A percentile compares a stretch with the other conserved stretches of the same genome.
phyloP scores from a whole-genome alignment of 768 basidiomycete genomes.

The Coprinellus aureogranulatus region DNA sequence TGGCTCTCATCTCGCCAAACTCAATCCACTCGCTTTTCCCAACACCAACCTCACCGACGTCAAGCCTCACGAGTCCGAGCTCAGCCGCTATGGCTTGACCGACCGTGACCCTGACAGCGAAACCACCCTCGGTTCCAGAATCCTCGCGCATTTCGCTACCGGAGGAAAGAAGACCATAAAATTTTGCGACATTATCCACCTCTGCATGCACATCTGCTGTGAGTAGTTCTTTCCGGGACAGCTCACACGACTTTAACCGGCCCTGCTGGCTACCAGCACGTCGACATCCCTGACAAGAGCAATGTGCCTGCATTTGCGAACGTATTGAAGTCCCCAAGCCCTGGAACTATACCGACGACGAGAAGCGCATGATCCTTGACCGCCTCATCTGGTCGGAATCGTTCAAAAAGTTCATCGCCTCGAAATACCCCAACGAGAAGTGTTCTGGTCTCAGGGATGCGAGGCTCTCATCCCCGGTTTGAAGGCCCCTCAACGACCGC shows the following conservation, averaged over 20 bases:
- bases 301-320: conserved; percentile 99
- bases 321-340: conserved; percentile 93
- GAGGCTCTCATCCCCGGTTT: conserved; percentile 97
- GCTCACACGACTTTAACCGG: conserved; percentile 53
- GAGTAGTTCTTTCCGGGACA: conserved; percentile 29
- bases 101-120: conserved; percentile 93
- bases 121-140: conserved; percentile 92
- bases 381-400: conserved; percentile 98
- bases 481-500: conserved; percentile 97
- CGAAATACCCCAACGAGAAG: conserved; percentile 99
- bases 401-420: conserved; percentile 97
- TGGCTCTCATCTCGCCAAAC: conserved; percentile 92
- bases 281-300: conserved; percentile 98
- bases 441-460: conserved; percentile 97
- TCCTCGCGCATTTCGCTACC: conserved; percentile 90
- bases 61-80: conserved; percentile 84
- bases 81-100: conserved; percentile 93
- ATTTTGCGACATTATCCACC: conserved; percentile 85
- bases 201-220: conserved; percentile 94
- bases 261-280: conserved; percentile 84
- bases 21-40: conserved; percentile 93
- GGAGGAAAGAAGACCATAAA: conserved; percentile 86
- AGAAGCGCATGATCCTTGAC: conserved; percentile 98
- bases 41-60: conserved; percentile 80
- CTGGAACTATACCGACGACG: conserved; percentile 96